Percentiles rank a stretch among this genome's conserved stretches.
Evolutionary conservation across 352 stramenopile species (phyloP).

Genomic region (Phytopythium kandeliae): DNA sequence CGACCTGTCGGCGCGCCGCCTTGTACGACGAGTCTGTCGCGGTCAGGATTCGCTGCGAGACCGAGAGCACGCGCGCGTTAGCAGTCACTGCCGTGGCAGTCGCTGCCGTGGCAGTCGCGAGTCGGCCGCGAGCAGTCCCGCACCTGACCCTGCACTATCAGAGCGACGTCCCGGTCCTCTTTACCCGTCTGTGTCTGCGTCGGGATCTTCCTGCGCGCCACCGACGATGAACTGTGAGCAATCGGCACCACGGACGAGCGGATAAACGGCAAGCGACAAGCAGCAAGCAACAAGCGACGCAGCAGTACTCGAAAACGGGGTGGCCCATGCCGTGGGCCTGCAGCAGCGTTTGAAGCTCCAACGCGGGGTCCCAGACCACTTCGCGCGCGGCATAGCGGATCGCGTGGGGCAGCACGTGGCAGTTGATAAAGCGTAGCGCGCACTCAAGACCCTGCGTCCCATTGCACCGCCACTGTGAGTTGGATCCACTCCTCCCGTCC

Average conservation of each 20-base stretch:
- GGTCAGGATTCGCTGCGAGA: neutral
- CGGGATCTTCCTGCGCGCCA: conserved; percentile 22
- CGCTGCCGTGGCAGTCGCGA: no score
- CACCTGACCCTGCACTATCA: conserved; percentile 35
- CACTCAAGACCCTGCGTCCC: conserved; percentile 24
- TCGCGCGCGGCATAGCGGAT: conserved; percentile 30
- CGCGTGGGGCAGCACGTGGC: conserved; percentile 28
- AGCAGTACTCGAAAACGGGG: conserved; percentile 35
- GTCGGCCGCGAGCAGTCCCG: neutral
- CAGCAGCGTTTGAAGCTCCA: conserved; percentile 37
- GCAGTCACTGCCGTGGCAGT: no score
- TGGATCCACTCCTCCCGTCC: no score
- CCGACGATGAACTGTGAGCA: no score
- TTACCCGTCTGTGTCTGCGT: conserved; percentile 15
- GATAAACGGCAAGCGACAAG: neutral
- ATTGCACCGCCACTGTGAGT: neutral
- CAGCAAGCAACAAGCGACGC: neutral
- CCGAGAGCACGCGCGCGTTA: conserved; percentile 1
- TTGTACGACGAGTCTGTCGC: conserved; percentile 5
- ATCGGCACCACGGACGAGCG: no score
- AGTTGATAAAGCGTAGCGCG: conserved; percentile 44
- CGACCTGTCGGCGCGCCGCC: conserved; percentile 19
- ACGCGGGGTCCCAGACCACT: conserved; percentile 24
- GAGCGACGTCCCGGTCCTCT: conserved; percentile 18
- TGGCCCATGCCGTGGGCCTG: conserved; percentile 41